Conservation (phyloP, 768 basidiomycete species). For the Russula virescens region DNA sequence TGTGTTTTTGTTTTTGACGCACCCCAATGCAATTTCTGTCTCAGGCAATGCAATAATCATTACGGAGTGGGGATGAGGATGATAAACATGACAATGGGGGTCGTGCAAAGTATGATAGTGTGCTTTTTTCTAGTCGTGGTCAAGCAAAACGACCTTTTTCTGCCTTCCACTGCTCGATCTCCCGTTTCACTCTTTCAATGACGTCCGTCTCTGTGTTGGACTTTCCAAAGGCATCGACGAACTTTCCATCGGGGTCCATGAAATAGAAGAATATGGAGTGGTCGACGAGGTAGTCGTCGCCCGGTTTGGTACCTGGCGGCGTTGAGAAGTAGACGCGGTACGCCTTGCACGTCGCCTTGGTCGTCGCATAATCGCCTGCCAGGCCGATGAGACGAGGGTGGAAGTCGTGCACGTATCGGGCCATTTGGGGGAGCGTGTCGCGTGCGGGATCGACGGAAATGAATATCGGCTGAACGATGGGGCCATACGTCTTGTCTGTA, state of each 20-base stretch:
- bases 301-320: slow-evolving; percentile 76
- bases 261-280: slow-evolving; percentile 97
- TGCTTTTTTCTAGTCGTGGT: neutral
- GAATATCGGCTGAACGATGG: slow-evolving; percentile 83
- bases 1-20: neutral
- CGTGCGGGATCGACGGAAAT: slow-evolving; percentile 96
- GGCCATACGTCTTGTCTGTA: slow-evolving; percentile 62
- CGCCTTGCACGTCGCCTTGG: slow-evolving; percentile 86
- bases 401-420: slow-evolving; percentile 73
- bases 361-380: slow-evolving; percentile 76
- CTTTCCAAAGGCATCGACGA: slow-evolving; percentile 97
- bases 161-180: slow-evolving; percentile 39
- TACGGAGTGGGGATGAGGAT: slow-evolving; percentile 10
- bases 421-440: slow-evolving; percentile 60
- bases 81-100: neutral
- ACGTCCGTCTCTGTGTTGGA: slow-evolving; percentile 64
- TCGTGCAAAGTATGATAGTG: neutral
- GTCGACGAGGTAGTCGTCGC: slow-evolving; percentile 96
- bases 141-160: slow-evolving; percentile 33
- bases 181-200: slow-evolving; percentile 51
- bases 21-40: neutral
- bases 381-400: slow-evolving; percentile 87
- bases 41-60: neutral
- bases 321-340: slow-evolving; percentile 99
- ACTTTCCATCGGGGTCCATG: slow-evolving; percentile 92